These are phyloP conservation scores for Penstemon davidsonii DNA, from an alignment of 257 asterid genomes.

Conservation along the genomic window DNA sequence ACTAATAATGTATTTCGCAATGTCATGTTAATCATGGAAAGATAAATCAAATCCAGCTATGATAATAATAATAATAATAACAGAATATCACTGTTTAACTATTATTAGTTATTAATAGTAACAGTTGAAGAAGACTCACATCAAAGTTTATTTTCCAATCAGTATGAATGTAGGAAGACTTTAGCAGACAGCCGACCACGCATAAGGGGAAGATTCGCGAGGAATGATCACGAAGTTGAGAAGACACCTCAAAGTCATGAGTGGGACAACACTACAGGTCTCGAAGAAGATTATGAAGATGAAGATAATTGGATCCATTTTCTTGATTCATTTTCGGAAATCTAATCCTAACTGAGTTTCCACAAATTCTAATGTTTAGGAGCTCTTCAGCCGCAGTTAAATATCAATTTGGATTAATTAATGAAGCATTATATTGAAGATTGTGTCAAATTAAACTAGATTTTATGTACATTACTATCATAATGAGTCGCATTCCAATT, in stretches of 20 bases:
- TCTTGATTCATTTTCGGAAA: slow-evolving; percentile 66
- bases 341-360: slow-evolving; percentile 32
- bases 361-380: slow-evolving; percentile 43
- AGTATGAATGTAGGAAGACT: slow-evolving; percentile 94
- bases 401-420: neutral
- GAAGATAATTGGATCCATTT: slow-evolving; percentile 70
- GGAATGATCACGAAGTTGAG: slow-evolving; percentile 58
- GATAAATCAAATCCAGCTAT: neutral
- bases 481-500: neutral
- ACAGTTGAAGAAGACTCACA: neutral
- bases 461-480: neutral
- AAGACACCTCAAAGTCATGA: slow-evolving; percentile 38
- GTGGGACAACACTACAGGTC: slow-evolving; percentile 45
- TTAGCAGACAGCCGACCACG: slow-evolving; percentile 90
- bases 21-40: neutral
- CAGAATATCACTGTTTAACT: neutral
- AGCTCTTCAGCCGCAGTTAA: slow-evolving; percentile 24
- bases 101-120: neutral
- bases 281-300: slow-evolving; percentile 46
- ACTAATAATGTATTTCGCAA: neutral
- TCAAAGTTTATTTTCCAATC: slow-evolving; percentile 3
- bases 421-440: slow-evolving; percentile 6
- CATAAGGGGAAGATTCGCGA: slow-evolving; percentile 80
- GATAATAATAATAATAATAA: too few species aligned
- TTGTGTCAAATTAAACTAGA: neutral